Conservation (phyloP, 1,284 basidiomycete genomes). For the Calocybe gambosa region DNA sequence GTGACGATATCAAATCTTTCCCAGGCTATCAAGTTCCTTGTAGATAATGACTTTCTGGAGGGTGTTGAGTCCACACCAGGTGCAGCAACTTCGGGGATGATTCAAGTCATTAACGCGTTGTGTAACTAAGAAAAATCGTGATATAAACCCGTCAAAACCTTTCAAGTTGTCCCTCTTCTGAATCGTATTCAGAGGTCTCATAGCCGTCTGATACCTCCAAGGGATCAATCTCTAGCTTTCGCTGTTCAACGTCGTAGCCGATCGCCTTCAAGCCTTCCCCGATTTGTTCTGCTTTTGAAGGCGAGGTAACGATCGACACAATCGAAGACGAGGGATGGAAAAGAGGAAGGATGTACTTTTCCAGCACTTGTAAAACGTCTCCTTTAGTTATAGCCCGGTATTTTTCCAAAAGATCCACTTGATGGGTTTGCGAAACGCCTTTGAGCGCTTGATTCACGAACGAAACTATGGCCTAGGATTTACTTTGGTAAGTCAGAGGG, state of each 20-base stretch:
- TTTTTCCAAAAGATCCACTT: slow-evolving; percentile 70
- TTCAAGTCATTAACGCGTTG: slow-evolving; percentile 51
- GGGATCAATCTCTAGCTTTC: slow-evolving; percentile 62
- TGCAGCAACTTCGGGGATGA: slow-evolving; percentile 64
- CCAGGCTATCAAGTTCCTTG: slow-evolving; percentile 89
- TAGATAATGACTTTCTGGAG: slow-evolving; percentile 85
- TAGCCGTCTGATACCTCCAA: slow-evolving; percentile 38
- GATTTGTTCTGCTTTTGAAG: slow-evolving; percentile 76
- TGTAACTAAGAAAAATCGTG: not conserved
- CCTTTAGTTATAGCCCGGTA: slow-evolving; percentile 76
- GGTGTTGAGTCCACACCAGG: slow-evolving; percentile 82
- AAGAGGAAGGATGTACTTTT: slow-evolving; percentile 80
- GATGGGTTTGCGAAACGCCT: slow-evolving; percentile 68
- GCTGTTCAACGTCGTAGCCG: slow-evolving; percentile 79
- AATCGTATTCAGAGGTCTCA: slow-evolving; percentile 28
- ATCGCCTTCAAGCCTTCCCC: slow-evolving; percentile 52
- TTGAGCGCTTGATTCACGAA: slow-evolving; percentile 87
- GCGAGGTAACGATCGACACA: slow-evolving; percentile 78
- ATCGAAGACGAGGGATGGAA: slow-evolving; percentile 79
- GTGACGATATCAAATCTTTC: slow-evolving; percentile 90
- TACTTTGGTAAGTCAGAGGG: slow-evolving; percentile 3
- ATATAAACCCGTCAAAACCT: too few relatives aligned
- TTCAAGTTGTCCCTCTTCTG: slow-evolving; percentile 26
- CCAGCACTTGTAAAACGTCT: slow-evolving; percentile 67
- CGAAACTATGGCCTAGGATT: slow-evolving; percentile 61